phyloP scores from a whole-genome alignment of 108 stramenopile species.

The Licmophora abbreviata region DNA sequence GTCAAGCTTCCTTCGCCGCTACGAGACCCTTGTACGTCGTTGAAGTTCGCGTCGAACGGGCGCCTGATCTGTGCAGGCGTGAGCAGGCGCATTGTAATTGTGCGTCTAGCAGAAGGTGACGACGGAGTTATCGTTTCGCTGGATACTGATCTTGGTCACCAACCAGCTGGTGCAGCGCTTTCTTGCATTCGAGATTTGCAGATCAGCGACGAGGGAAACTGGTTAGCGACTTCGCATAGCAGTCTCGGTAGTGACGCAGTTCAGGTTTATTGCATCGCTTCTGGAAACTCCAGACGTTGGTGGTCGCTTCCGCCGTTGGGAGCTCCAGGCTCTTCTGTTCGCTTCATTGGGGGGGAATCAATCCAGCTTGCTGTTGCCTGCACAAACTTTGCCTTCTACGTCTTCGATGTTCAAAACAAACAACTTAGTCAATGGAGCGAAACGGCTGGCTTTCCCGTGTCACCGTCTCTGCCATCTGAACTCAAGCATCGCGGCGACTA shows the following conservation, averaged over 20 bases:
- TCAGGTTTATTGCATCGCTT: constrained; percentile 32
- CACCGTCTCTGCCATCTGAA: constrained; percentile 44
- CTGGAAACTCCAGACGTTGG: constrained; percentile 32
- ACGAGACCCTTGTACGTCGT: constrained; percentile 18
- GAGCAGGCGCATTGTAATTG: constrained; percentile 7
- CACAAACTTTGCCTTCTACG: constrained; percentile 44
- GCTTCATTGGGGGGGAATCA: constrained; percentile 35
- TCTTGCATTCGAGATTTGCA: constrained; percentile 1
- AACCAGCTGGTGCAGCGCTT: background rate
- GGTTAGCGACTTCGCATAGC: constrained; percentile 43
- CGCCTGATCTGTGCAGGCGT: constrained; percentile 37
- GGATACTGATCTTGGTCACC: background rate
- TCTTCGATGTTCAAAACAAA: constrained; percentile 46
- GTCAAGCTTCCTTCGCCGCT: constrained; percentile 8
- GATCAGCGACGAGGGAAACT: constrained; percentile 34
- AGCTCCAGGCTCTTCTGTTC: constrained; percentile 41
- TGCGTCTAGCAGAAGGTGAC: background rate
- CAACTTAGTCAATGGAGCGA: constrained; percentile 64
- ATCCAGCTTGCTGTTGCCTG: constrained; percentile 59
- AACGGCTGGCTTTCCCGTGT: constrained; percentile 47
- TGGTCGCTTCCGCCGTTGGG: constrained; percentile 73
- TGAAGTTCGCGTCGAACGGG: constrained; percentile 19
- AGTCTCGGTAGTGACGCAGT: constrained; percentile 31
- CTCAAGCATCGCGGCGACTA: constrained; percentile 45
- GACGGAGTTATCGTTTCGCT: constrained; percentile 8